phyloP scores from a whole-genome alignment of 2,329 filamentous ascomycete genomes.

The Colletotrichum filicis region DNA sequence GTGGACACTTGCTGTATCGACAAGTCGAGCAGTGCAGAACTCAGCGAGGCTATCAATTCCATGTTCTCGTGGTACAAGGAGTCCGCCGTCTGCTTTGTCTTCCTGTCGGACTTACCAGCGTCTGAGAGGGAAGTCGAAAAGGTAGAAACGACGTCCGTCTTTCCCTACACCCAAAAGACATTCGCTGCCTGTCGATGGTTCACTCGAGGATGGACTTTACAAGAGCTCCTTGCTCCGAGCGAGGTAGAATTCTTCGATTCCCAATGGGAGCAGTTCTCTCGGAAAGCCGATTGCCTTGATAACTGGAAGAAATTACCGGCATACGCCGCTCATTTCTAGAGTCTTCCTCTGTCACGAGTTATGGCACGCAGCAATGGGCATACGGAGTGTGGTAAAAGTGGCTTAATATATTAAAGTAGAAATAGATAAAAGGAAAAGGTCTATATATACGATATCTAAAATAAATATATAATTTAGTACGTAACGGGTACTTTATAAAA shows the following conservation, averaged over 20 bases:
- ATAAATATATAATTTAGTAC: too few relatives aligned
- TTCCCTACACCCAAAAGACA: not conserved
- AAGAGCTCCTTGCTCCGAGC: not conserved
- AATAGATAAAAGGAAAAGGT: too few relatives aligned
- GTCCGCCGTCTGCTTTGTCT: slow-evolving; percentile 35
- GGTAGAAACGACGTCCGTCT: too few relatives aligned
- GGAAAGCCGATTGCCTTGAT: not conserved
- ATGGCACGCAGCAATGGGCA: too few relatives aligned
- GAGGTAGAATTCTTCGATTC: not conserved
- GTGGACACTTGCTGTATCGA: slow-evolving; percentile 42
- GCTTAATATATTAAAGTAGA: too few relatives aligned
- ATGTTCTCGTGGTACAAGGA: slow-evolving; percentile 37
- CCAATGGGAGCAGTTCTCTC: not conserved
- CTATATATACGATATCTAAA: too few relatives aligned
- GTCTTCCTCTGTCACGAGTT: too few relatives aligned
- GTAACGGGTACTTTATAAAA: too few relatives aligned
- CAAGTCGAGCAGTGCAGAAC: slow-evolving; percentile 38
- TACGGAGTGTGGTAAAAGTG: too few relatives aligned
- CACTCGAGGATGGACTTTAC: not conserved
- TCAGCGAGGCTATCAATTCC: slow-evolving; percentile 37
- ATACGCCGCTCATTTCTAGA: not conserved
- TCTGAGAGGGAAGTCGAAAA: not conserved
- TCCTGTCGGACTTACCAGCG: slow-evolving; percentile 3
- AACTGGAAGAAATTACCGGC: not conserved
- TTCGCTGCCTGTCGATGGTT: not conserved